These are phyloP conservation scores for Phlebiopsis gigantea DNA, from an alignment of 768 basidiomycete genomes.

Conservation along the genomic window DNA sequence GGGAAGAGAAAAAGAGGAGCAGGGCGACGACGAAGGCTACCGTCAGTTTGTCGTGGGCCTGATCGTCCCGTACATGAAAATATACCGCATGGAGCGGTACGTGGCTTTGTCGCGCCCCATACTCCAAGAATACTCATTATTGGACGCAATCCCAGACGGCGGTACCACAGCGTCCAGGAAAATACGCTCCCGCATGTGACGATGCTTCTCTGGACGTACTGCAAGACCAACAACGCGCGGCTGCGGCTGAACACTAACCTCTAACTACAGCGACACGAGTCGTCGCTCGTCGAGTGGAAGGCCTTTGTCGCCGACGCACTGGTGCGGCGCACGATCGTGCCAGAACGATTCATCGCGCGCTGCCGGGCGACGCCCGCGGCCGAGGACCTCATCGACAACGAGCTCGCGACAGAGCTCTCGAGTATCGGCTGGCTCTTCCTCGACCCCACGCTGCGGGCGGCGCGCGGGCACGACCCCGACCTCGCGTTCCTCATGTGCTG, in stretches of 20 bases:
- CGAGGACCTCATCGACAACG: neutral
- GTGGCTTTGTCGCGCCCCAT: neutral
- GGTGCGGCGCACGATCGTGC: neutral
- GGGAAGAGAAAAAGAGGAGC: neutral
- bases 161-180: neutral
- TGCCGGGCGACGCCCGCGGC: neutral
- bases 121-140: neutral
- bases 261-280: neutral
- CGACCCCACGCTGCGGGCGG: neutral
- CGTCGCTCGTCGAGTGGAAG: neutral
- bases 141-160: neutral
- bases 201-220: neutral
- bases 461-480: neutral
- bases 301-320: neutral
- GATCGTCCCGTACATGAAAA: neutral
- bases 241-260: no score
- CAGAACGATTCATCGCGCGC: neutral
- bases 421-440: neutral
- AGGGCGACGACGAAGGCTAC: neutral
- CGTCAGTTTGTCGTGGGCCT: neutral
- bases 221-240: neutral
- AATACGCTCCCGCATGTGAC: neutral
- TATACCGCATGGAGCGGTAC: neutral
- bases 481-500: neutral
- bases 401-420: neutral